These are phyloP conservation scores for Ustilago xerochloae DNA, from an alignment of 1,284 basidiomycete species.

Conservation along the genomic window DNA sequence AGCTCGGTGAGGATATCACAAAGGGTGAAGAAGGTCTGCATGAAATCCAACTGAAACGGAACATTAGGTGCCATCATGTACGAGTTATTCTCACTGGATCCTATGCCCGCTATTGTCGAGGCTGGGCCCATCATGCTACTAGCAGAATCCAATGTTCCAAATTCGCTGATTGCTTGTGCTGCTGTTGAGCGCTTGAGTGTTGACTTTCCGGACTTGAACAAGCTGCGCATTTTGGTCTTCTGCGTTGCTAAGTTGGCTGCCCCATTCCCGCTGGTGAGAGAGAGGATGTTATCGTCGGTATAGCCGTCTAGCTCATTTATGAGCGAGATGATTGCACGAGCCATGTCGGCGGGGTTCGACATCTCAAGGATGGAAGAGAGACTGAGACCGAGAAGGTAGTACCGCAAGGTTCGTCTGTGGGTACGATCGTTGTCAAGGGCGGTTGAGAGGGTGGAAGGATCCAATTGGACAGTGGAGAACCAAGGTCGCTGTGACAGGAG, in stretches of 20 bases:
- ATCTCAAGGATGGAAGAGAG: slow-evolving; percentile 52
- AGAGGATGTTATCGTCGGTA: slow-evolving; percentile 33
- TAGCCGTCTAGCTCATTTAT: slow-evolving; percentile 50
- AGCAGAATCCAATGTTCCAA: slow-evolving; percentile 24
- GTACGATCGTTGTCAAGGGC: slow-evolving; percentile 50
- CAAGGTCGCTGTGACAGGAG: slow-evolving; percentile 36
- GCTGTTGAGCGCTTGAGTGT: slow-evolving; percentile 34
- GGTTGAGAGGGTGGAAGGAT: slow-evolving; percentile 23
- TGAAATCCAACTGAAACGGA: slow-evolving; percentile 57
- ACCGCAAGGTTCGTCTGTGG: slow-evolving; percentile 49
- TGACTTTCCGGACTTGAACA: slow-evolving; percentile 49
- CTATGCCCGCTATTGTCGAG: slow-evolving; percentile 9
- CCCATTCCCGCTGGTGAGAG: slow-evolving; percentile 24
- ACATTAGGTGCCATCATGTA: slow-evolving; percentile 80
- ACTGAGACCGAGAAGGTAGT: slow-evolving; percentile 46
- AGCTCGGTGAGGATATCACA: slow-evolving; percentile 57
- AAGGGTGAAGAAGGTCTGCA: slow-evolving; percentile 56
- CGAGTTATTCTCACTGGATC: slow-evolving; percentile 73
- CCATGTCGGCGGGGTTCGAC: slow-evolving; percentile 35
- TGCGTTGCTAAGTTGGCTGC: slow-evolving; percentile 24
- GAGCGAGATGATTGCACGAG: slow-evolving; percentile 40
- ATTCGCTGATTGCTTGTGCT: slow-evolving; percentile 44
- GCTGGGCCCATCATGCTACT: slow-evolving; percentile 23
- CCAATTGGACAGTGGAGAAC: slow-evolving; percentile 45
- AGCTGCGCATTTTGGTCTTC: slow-evolving; percentile 42